phyloP scores from a whole-genome alignment of 768 basidiomycete genomes.

The Leccinum arenicola region DNA sequence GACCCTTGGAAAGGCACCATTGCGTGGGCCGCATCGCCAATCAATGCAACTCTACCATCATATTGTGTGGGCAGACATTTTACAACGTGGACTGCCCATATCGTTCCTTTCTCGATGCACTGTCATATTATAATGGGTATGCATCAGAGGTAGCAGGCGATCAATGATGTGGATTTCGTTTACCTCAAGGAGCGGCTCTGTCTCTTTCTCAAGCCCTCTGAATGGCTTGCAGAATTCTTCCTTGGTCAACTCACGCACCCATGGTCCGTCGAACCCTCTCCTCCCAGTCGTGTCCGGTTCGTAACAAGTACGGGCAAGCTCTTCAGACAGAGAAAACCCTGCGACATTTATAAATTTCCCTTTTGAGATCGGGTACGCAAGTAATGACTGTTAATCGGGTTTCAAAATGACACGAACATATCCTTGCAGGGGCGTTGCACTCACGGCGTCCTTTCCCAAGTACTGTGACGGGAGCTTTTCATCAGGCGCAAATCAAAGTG shows the following conservation, averaged over 20 bases:
- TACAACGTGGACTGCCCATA: constrained; percentile 65
- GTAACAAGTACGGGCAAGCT: constrained; percentile 48
- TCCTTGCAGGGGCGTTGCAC: constrained; percentile 8
- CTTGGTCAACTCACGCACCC: constrained; percentile 47
- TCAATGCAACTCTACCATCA: constrained; percentile 49
- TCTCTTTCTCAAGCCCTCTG: constrained; percentile 57
- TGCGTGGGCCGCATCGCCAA: constrained; percentile 43
- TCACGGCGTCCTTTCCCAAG: constrained; percentile 48
- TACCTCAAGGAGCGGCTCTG: constrained; percentile 54
- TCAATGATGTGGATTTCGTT: constrained; percentile 7
- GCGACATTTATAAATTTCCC: constrained; percentile 63
- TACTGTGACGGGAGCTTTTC: constrained; percentile 39
- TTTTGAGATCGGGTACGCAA: constrained; percentile 55
- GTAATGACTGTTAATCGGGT: constrained; percentile 46
- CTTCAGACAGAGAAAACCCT: constrained; percentile 49
- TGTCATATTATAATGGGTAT: constrained; percentile 18
- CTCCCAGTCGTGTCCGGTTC: constrained; percentile 15
- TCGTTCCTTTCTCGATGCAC: constrained; percentile 50
- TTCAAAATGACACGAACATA: background rate
- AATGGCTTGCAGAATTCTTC: constrained; percentile 47
- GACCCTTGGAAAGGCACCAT: constrained; percentile 45
- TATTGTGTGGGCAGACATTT: constrained; percentile 50
- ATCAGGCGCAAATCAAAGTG: constrained; percentile 1
- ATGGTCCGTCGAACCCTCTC: constrained; percentile 33
- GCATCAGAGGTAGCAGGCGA: constrained; percentile 3